Evolutionary conservation across 345 rosid genomes (phyloP).

Genomic region (Turritis glabra): DNA sequence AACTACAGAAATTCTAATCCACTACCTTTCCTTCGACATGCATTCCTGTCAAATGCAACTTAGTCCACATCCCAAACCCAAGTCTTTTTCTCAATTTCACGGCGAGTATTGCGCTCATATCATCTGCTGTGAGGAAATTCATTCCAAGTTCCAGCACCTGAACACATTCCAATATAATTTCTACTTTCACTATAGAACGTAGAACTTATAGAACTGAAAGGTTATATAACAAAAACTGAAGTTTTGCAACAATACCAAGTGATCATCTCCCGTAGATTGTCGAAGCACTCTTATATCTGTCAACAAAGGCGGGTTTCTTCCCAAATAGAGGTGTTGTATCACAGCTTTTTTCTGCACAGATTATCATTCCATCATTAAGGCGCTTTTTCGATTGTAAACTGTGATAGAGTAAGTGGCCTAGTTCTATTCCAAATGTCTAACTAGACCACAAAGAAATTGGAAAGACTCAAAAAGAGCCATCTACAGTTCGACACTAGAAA

Average conservation of each 20-base stretch:
- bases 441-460: neutral
- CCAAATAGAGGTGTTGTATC: conserved; percentile 79
- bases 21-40: conserved; percentile 97
- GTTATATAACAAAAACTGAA: neutral
- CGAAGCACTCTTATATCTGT: conserved; percentile 79
- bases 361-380: conserved; percentile 10
- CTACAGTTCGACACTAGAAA: too few relatives aligned
- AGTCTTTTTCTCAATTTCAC: conserved; percentile 79
- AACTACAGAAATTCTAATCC: neutral
- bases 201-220: too few relatives aligned
- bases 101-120: conserved; percentile 94
- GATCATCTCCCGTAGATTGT: conserved; percentile 71
- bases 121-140: conserved; percentile 89
- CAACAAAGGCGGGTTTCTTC: conserved; percentile 84
- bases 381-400: neutral
- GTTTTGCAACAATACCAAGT: conserved; percentile 56
- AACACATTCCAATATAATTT: conserved; percentile 32
- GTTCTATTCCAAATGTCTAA: neutral
- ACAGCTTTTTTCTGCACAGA: conserved; percentile 67
- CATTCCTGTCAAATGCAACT: conserved; percentile 91
- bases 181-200: neutral
- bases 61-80: conserved; percentile 94
- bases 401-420: conserved; percentile 10
- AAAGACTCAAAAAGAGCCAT: neutral
- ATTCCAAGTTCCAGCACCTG: conserved; percentile 91